A percentile compares a stretch with the other conserved stretches of the same genome.
phyloP scores from a whole-genome alignment of 2,329 filamentous ascomycete species.

The Xylaria polymorpha region DNA sequence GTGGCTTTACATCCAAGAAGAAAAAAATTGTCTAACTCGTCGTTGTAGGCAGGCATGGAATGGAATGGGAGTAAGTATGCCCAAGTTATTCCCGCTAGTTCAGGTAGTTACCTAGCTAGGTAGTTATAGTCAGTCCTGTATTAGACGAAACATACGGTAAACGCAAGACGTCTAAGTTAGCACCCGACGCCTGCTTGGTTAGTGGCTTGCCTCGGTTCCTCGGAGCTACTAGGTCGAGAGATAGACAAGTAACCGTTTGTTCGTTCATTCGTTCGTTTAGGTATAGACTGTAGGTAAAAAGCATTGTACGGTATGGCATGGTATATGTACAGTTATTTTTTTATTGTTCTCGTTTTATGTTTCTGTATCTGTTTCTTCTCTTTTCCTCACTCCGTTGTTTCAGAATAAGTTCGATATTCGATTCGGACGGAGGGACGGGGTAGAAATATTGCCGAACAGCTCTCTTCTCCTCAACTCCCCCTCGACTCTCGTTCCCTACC shows the following conservation, averaged over 20 bases:
- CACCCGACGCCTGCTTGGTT: no score
- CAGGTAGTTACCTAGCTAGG: no score
- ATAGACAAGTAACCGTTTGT: background rate
- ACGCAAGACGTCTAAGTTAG: no score
- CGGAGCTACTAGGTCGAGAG: background rate
- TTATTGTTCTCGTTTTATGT: background rate
- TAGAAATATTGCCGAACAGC: background rate
- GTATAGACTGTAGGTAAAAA: background rate
- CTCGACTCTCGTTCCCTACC: background rate
- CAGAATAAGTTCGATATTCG: background rate
- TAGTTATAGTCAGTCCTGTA: no score
- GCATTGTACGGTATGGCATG: slow-evolving; percentile 3
- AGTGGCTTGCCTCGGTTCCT: background rate
- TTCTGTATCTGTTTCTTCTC: background rate
- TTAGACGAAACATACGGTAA: no score
- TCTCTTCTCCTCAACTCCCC: background rate
- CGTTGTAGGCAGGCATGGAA: no score
- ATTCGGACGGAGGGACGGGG: background rate
- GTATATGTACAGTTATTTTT: slow-evolving; percentile 11
- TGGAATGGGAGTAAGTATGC: no score
- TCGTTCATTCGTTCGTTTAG: background rate
- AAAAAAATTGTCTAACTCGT: no score
- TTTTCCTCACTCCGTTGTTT: background rate
- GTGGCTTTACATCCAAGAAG: no score
- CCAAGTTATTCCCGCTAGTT: no score